A percentile compares a stretch with the other conserved stretches of the same genome.
phyloP scores from a whole-genome alignment of 257 asterid genomes.

The Lithospermum erythrorhizon region DNA sequence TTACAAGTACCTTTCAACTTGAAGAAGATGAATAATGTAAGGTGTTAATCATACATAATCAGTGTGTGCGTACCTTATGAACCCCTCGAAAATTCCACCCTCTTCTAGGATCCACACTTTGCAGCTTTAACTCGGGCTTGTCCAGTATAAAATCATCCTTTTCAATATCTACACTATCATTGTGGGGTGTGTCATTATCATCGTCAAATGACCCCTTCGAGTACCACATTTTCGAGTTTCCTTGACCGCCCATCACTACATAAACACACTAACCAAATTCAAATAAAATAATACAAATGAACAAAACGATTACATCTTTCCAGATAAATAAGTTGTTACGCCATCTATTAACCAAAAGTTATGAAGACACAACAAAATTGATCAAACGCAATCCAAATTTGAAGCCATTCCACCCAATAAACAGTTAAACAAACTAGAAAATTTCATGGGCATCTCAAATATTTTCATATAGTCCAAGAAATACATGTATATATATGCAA shows the following conservation, averaged over 20 bases:
- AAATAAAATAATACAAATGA: neutral
- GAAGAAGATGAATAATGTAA: no score
- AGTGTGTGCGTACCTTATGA: conserved; percentile 44
- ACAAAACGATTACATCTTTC: neutral
- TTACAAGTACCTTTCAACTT: no score
- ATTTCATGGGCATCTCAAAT: neutral
- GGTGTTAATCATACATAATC: no score
- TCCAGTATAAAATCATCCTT: conserved; percentile 50
- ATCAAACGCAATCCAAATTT: no score
- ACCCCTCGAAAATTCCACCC: conserved; percentile 98
- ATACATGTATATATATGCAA: no score
- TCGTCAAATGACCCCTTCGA: conserved; percentile 36
- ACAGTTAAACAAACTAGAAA: neutral
- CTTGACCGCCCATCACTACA: conserved; percentile 34
- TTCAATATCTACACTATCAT: conserved; percentile 22
- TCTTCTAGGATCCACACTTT: conserved; percentile 74
- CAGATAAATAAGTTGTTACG: neutral
- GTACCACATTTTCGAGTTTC: conserved; percentile 36
- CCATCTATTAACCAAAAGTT: conserved; percentile 17
- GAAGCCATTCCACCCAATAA: no score
- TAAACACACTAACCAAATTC: neutral
- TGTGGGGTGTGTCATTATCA: conserved; percentile 17
- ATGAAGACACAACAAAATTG: no score
- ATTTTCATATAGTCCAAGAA: neutral
- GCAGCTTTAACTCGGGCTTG: conserved; percentile 57